phyloP scores from a whole-genome alignment of 2,329 filamentous ascomycete genomes.

The Didymella glomerata region DNA sequence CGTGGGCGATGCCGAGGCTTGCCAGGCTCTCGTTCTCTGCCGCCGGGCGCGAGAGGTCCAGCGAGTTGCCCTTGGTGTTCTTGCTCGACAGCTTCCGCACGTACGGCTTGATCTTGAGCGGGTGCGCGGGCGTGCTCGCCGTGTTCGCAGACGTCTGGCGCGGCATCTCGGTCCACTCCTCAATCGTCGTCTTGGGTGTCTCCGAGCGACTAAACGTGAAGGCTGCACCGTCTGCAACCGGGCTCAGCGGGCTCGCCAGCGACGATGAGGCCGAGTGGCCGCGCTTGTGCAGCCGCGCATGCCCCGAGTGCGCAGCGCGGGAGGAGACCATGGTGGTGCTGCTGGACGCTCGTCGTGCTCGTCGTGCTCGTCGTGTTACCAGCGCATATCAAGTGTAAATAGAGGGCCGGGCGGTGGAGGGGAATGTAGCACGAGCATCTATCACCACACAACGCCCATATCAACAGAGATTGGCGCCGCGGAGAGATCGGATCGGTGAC shows the following conservation, averaged over 20 bases:
- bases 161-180: conserved; percentile 44
- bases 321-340: conserved; percentile 30
- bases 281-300: conserved; percentile 54
- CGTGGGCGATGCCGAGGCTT: conserved; percentile 62
- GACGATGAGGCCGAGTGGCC: conserved; percentile 52
- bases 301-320: conserved; percentile 36
- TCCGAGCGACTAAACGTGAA: conserved; percentile 47
- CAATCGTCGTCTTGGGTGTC: conserved; percentile 46
- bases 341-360: conserved; percentile 25
- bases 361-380: conserved; percentile 24
- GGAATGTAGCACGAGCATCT: conserved; percentile 25
- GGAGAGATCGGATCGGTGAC: conserved; percentile 26
- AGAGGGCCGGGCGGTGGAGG: conserved; percentile 11
- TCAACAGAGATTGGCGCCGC: conserved; percentile 8
- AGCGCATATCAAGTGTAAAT: conserved; percentile 29
- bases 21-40: conserved; percentile 62
- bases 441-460: conserved; percentile 39
- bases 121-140: conserved; percentile 24
- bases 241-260: conserved; percentile 47
- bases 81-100: conserved; percentile 62
- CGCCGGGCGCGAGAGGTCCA: conserved; percentile 64
- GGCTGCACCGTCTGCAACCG: conserved; percentile 37
- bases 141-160: conserved; percentile 37
- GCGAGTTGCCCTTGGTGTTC: conserved; percentile 53
- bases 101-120: conserved; percentile 63